Conservation (phyloP, 2,329 filamentous ascomycete genomes). For the Verticillium dahliae region DNA sequence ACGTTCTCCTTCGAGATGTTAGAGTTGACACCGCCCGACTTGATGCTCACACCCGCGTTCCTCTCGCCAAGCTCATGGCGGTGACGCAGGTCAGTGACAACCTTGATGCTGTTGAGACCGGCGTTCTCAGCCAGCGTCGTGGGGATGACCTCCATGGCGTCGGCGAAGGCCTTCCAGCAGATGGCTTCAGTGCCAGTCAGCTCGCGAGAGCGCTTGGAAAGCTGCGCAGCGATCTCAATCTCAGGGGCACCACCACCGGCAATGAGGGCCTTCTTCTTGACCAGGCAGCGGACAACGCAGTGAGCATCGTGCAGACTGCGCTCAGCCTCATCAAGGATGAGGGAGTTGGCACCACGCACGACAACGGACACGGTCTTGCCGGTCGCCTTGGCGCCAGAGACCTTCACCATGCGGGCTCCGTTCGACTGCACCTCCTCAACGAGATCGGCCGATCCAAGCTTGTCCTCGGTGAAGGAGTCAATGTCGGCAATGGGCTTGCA, state of each 20-base stretch:
- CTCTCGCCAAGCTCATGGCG: constrained; percentile 91
- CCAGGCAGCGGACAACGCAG: constrained; percentile 92
- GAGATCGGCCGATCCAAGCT: constrained; percentile 87
- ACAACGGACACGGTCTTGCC: constrained; percentile 92
- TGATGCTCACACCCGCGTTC: constrained; percentile 96
- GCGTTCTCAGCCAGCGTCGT: constrained; percentile 97
- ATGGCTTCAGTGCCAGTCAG: constrained; percentile 90
- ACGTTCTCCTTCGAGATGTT: constrained; percentile 98
- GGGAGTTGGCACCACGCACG: constrained; percentile 84
- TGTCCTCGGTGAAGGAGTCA: constrained; percentile 97
- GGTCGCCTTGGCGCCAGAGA: constrained; percentile 80
- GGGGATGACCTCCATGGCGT: constrained; percentile 94
- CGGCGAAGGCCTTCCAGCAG: constrained; percentile 98
- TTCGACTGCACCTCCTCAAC: constrained; percentile 86
- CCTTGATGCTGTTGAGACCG: constrained; percentile 96
- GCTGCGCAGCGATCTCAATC: constrained; percentile 86
- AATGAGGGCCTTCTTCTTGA: constrained; percentile 99
- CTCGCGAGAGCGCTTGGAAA: constrained; percentile 75
- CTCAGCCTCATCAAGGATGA: constrained; percentile 96
- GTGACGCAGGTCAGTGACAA: constrained; percentile 91
- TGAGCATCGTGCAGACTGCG: constrained; percentile 94
- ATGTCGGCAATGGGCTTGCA: constrained; percentile 99
- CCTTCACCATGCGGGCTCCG: constrained; percentile 88
- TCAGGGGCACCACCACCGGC: constrained; percentile 94
- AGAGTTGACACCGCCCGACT: constrained; percentile 91